These are phyloP conservation scores for Wickerhamomyces sp. DNA, from an alignment of 1,139 yeast species.

Conservation along the genomic window DNA sequence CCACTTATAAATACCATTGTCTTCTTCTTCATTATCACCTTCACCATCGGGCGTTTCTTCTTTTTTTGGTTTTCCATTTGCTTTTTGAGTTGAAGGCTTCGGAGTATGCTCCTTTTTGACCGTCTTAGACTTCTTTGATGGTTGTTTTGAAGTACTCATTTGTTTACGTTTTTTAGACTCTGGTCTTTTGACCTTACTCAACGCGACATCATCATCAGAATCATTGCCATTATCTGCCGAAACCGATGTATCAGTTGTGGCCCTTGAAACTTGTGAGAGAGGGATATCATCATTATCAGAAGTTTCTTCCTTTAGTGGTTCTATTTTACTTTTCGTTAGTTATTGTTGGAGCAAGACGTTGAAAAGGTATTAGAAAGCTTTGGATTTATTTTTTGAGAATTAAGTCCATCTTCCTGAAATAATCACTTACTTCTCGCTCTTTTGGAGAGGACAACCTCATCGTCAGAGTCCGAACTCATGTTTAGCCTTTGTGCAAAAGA, in stretches of 20 bases:
- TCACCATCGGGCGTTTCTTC: constrained; percentile 15
- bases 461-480: constrained; percentile 25
- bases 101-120: constrained; percentile 2
- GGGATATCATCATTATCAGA: constrained; percentile 20
- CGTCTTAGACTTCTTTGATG: constrained; percentile 4
- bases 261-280: constrained; percentile 9
- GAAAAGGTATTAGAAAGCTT: too few relatives aligned
- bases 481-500: too few relatives aligned
- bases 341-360: too few relatives aligned
- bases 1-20: constrained; percentile 68
- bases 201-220: constrained; percentile 17
- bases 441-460: constrained; percentile 22
- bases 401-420: too few relatives aligned
- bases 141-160: constrained; percentile 3
- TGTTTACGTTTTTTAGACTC: constrained; percentile 5
- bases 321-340: constrained; percentile 1
- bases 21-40: constrained; percentile 45
- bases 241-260: constrained; percentile 14
- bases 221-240: constrained; percentile 13
- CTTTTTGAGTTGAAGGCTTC: constrained; percentile 2
- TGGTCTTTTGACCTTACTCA: constrained; percentile 2
- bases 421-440: constrained; percentile 15
- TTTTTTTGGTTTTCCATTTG: constrained; percentile 7
- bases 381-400: too few relatives aligned
- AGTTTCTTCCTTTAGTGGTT: constrained; percentile 10